Base-by-base conservation (phyloP, 1,284 basidiomycete genomes). In the Rhodotorula sp. region DNA sequence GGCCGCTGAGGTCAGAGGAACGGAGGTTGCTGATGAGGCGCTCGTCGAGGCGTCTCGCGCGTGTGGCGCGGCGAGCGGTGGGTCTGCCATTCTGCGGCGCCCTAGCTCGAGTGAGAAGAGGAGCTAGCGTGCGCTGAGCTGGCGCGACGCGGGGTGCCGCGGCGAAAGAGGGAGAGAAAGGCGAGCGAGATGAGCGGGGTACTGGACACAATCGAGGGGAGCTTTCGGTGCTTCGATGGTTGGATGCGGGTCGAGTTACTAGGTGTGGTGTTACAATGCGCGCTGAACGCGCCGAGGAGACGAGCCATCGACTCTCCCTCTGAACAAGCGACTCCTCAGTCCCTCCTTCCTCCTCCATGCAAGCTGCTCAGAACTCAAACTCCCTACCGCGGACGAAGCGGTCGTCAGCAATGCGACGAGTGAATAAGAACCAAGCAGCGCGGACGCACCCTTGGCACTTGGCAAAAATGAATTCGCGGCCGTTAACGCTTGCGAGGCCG, bases 401-500 rank as follows among this genome's bases (percentile, higher is more conserved):
- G 18, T 51, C 18, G 30, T n/a, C n/a, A n/a, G n/a, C n/a, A n/a
- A n/a, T n/a, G n/a, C n/a, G n/a, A n/a, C n/a, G n/a, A n/a, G n/a
- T n/a, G n/a, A n/a, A n/a, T n/a, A n/a, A n/a, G n/a, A n/a, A n/a
- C n/a, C n/a, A n/a, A n/a, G n/a, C n/a, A n/a, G n/a, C n/a, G n/a
- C n/a, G 30, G 54, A 60, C 78, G 22, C 40, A 79, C 78, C 80
- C 81, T 53, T 80, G 94, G 82, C 95, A 98, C 81, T 97, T 96
- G 68, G 91, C 87, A 80, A 99, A 99, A 37, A 99, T 85, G 82
- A 99, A 99, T 79, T 99, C 96, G 76, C 90, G 90, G 34, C 95
- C 94, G 76, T 97, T 95, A 75, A 98, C 87, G 77, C 94, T 92
- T 66, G 98, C 92, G 87, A 99, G 93, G 22, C 96, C 96, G 77